A percentile compares a stretch with the other conserved stretches of the same genome.
Conservation (phyloP, 2,329 filamentous ascomycete species). For the Aspergillus pseudonomiae region DNA sequence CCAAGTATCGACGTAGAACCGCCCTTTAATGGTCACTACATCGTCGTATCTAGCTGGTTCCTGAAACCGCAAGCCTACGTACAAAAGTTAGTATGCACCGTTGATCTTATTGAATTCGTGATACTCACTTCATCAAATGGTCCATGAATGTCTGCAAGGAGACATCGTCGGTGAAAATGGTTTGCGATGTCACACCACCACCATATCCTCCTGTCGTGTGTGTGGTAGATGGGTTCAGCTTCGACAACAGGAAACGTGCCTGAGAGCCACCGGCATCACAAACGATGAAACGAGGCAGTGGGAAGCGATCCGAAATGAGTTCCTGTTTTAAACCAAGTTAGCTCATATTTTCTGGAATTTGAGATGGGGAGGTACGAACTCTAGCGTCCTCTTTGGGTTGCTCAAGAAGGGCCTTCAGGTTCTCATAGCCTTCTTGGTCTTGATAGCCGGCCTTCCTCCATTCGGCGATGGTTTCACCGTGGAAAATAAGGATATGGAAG, state of each 20-base stretch:
- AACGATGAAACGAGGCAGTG: constrained; percentile 96
- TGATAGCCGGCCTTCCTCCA: constrained; percentile 99
- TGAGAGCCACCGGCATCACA: constrained; percentile 98
- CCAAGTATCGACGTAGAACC: constrained; percentile 34
- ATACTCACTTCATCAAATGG: constrained; percentile 92
- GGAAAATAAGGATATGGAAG: constrained; percentile 99
- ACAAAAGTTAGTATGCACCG: constrained; percentile 29
- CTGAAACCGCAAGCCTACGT: constrained; percentile 53
- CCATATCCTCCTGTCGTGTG: constrained; percentile 93
- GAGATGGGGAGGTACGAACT: constrained; percentile 55
- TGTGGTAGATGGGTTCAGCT: constrained; percentile 96
- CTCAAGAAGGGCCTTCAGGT: constrained; percentile 84
- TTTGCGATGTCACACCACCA: constrained; percentile 87
- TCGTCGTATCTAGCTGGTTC: constrained; percentile 48
- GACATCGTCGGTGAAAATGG: constrained; percentile 98
- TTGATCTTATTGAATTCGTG: background rate
- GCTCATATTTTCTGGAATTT: background rate
- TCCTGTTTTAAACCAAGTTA: constrained; percentile 60
- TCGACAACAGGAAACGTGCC: constrained; percentile 93
- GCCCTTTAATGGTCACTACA: constrained; percentile 38
- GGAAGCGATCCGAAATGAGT: constrained; percentile 95
- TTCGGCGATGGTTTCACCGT: constrained; percentile 95
- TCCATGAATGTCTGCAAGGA: constrained; percentile 99
- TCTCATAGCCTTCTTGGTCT: constrained; percentile 97
- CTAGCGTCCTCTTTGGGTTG: constrained; percentile 95